Conservation (phyloP, 805 yeast species). For the Torulaspora gathmanii region DNA sequence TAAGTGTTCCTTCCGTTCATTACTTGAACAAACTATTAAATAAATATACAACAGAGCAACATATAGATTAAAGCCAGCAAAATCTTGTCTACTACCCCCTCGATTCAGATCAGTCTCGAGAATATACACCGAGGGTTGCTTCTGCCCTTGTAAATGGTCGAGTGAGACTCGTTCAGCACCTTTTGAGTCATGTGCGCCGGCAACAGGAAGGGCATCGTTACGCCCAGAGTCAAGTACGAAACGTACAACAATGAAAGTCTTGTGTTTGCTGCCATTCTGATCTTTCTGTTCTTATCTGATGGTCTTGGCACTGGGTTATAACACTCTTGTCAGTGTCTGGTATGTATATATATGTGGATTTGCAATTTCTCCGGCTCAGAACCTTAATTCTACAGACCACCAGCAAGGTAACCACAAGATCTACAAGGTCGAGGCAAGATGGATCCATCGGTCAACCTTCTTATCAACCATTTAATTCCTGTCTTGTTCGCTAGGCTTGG, state of each 20-base stretch:
- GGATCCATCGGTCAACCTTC: not conserved
- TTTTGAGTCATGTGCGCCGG: constrained; percentile 28
- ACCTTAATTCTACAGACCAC: not conserved
- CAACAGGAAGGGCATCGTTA: constrained; percentile 29
- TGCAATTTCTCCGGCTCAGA: no score
- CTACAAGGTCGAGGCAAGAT: not conserved
- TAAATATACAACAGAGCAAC: not conserved
- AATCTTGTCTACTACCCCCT: constrained; percentile 1
- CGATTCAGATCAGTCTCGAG: constrained; percentile 7
- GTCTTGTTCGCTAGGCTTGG: not conserved
- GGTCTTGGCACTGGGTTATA: no score
- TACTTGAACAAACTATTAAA: not conserved
- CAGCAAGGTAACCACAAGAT: constrained; percentile 1
- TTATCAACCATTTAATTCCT: no score
- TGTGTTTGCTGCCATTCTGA: not conserved
- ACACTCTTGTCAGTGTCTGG: no score
- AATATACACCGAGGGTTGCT: constrained; percentile 23
- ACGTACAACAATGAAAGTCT: constrained; percentile 18
- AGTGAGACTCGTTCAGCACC: constrained; percentile 9
- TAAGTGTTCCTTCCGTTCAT: constrained; percentile 2
- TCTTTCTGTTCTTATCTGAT: not conserved
- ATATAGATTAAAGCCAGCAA: constrained; percentile 11
- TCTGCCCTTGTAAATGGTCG: constrained; percentile 19
- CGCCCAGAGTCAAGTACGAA: constrained; percentile 27
- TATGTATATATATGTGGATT: no score